Base-by-base conservation (phyloP, 176 grass and related monocot species). In the Hyparrhenia diplandra region DNA sequence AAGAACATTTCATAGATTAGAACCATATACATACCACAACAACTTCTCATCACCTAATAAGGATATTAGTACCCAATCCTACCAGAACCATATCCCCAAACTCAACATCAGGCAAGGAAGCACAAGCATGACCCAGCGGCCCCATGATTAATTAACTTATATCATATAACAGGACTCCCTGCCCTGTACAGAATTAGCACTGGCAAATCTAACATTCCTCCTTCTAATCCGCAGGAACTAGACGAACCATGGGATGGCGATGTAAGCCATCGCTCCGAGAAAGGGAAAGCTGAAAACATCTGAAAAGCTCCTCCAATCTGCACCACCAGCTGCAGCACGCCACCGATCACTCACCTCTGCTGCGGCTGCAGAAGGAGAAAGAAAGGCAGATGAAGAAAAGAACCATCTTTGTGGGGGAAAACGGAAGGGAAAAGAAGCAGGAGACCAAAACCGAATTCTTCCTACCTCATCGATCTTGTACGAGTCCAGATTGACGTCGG, bases 381-480 rank as follows among this genome's bases (percentile, higher is more conserved):
- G 7, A 55, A 3, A 82, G 58, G 18, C 27, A 58, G 5, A 67
- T 89, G 29, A 89, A 62, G 67, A 89, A 67, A 73, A 45, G 41
- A 76, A 69, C 28, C 24, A 81, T 80, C 8, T 69, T 80, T n/a
- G 7, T 55, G 52, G 43, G n/a, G 39, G 0, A 4, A 24, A 25
- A n/a, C n/a, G 25, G 24, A 39, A 3, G 20, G 8, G 21, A 23
- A 4, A 72, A 66, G 55, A 64, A 64, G 21, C 41, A 39, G 4
- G 30, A 27, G 24, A 28, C 8, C 13, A 72, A 29, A 10, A 30
- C 39, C 9, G 5, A 24, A 58, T 8, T 49, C 37, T 40, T 40
- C 76, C 55, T 64, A 85, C 83, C 75, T 93, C 88, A 4, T 83
- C 77, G 66, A 87, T 81, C 78, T 85, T 84, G 81, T 87, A 93